Evolutionary conservation across 805 yeast species (phyloP).

Genomic region (Candida gorgasii): DNA sequence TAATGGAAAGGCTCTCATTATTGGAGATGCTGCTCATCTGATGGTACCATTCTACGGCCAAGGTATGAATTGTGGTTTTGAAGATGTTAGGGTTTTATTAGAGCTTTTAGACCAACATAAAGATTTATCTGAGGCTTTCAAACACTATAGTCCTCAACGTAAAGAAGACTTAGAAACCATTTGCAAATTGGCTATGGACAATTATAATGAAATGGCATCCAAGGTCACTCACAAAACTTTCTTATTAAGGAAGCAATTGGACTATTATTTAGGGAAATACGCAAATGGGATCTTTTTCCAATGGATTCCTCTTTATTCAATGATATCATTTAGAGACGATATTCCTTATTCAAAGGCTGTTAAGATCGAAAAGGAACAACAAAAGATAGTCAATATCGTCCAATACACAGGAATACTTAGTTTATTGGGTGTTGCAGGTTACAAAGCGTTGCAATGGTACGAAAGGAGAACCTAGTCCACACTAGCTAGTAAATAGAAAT

Average conservation of each 20-base stretch:
- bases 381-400: conserved; percentile 37
- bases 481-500: no score
- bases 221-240: conserved; percentile 66
- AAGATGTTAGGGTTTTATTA: conserved; percentile 75
- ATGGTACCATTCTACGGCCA: conserved; percentile 99
- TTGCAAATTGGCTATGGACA: conserved; percentile 72
- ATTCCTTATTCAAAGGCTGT: conserved; percentile 74
- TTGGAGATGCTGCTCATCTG: conserved; percentile 95
- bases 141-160: conserved; percentile 54
- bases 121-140: conserved; percentile 52
- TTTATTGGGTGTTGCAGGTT: not conserved
- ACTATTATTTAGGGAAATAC: conserved; percentile 58
- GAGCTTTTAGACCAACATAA: conserved; percentile 38
- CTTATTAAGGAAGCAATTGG: conserved; percentile 66
- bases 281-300: conserved; percentile 47
- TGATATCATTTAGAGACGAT: conserved; percentile 88
- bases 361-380: conserved; percentile 54
- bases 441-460: not conserved
- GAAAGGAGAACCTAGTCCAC: no score
- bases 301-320: conserved; percentile 88
- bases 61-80: conserved; percentile 96
- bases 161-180: conserved; percentile 73
- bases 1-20: conserved; percentile 59
- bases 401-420: not conserved
- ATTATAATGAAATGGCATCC: conserved; percentile 85